phyloP scores from a whole-genome alignment of 805 yeast species.

The Kuraishia hungarica region DNA sequence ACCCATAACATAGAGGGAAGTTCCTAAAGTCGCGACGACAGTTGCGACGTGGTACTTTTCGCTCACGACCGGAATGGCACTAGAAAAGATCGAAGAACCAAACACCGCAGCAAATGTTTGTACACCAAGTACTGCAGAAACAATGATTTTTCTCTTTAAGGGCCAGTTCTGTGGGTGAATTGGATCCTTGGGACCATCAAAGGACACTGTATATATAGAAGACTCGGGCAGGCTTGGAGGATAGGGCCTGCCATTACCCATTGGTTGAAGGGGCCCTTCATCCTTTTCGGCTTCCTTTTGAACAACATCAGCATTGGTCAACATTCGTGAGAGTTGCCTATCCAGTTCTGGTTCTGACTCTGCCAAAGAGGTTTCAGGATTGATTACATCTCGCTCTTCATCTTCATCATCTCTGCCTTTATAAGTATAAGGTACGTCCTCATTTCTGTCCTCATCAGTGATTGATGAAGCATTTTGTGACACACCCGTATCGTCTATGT shows the following conservation, averaged over 20 bases:
- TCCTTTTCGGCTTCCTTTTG: slow-evolving; percentile 11
- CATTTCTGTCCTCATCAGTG: background rate
- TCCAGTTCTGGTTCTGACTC: slow-evolving; percentile 1
- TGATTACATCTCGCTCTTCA: background rate
- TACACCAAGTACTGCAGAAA: slow-evolving; percentile 38
- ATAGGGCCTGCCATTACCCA: slow-evolving; percentile 61
- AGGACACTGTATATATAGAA: slow-evolving; percentile 55
- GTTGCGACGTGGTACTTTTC: slow-evolving; percentile 48
- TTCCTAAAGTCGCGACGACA: slow-evolving; percentile 66
- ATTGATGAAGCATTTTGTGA: background rate
- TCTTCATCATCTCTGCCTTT: background rate
- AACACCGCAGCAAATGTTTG: slow-evolving; percentile 47
- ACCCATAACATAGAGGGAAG: slow-evolving; percentile 82
- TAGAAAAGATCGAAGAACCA: slow-evolving; percentile 80
- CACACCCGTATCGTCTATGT: background rate
- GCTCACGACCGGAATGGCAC: slow-evolving; percentile 42
- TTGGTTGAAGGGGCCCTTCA: slow-evolving; percentile 35
- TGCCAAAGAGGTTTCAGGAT: background rate
- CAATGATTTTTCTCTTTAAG: slow-evolving; percentile 29
- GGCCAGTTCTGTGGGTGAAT: slow-evolving; percentile 77
- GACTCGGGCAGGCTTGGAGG: slow-evolving; percentile 55
- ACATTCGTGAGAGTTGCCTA: slow-evolving; percentile 27
- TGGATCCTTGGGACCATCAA: slow-evolving; percentile 76
- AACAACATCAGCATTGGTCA: slow-evolving; percentile 28
- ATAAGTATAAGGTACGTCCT: background rate